Percentiles rank a stretch among this genome's conserved stretches.
Conservation (phyloP, 164 flowering plant species). For the Piper betle region DNA sequence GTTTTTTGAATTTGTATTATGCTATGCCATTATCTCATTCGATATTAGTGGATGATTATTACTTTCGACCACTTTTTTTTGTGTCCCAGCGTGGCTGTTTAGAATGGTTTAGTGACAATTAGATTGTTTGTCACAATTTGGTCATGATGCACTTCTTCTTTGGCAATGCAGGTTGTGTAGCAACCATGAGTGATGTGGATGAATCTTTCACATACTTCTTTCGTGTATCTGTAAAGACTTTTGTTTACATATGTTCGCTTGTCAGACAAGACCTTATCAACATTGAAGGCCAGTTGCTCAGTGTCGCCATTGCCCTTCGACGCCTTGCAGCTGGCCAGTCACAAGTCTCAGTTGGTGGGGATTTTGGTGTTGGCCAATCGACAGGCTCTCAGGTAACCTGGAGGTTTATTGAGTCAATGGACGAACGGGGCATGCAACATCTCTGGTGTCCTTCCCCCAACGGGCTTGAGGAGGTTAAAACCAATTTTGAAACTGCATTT, state of each 20-base stretch:
- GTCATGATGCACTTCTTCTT: slow-evolving; percentile 6
- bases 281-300: slow-evolving; percentile 91
- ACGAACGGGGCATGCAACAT: slow-evolving; percentile 80
- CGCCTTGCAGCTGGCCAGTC: slow-evolving; percentile 96
- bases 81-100: too few species aligned
- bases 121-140: not conserved
- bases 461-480: slow-evolving; percentile 48
- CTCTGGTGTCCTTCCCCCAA: slow-evolving; percentile 64
- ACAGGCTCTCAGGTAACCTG: slow-evolving; percentile 97
- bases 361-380: slow-evolving; percentile 96
- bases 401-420: slow-evolving; percentile 90
- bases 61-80: too few species aligned
- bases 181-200: slow-evolving; percentile 40
- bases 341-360: slow-evolving; percentile 81
- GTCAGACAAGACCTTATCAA: slow-evolving; percentile 90
- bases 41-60: too few species aligned
- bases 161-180: not conserved
- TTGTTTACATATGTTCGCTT: slow-evolving; percentile 78
- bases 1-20: too few species aligned
- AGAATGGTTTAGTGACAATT: not conserved
- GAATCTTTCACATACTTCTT: slow-evolving; percentile 83
- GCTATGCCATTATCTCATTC: too few species aligned
- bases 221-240: slow-evolving; percentile 69
- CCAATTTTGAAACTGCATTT: slow-evolving; percentile 37
- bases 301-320: slow-evolving; percentile 88